Evolutionary conservation across 2,329 filamentous ascomycete genomes (phyloP).

Genomic region (Xylariomycetidae sp.): DNA sequence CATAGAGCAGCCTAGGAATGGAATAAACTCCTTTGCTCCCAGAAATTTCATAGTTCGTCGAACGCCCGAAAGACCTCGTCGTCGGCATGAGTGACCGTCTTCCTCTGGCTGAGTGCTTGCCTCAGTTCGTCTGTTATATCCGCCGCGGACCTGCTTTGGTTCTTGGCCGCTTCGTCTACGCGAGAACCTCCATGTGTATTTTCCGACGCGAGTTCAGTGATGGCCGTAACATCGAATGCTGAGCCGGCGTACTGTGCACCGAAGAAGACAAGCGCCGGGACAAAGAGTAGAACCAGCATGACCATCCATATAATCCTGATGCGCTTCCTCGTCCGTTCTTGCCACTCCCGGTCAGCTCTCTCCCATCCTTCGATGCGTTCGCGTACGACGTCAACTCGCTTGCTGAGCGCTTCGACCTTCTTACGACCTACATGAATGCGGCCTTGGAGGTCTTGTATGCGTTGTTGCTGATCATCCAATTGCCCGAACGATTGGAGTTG

Average conservation of each 20-base stretch:
- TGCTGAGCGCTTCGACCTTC: conserved; percentile 55
- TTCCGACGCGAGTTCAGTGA: conserved; percentile 8
- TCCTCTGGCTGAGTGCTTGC: conserved; percentile 21
- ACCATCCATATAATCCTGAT: conserved; percentile 61
- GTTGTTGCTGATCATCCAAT: conserved; percentile 61
- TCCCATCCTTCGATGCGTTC: conserved; percentile 64
- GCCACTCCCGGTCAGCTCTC: conserved; percentile 60
- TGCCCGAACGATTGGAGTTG: conserved; percentile 58
- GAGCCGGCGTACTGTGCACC: conserved; percentile 29
- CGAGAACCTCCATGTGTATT: conserved; percentile 6
- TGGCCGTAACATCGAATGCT: conserved; percentile 9
- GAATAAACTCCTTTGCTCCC: too few relatives aligned
- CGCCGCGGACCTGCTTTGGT: conserved; percentile 17
- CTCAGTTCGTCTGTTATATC: conserved; percentile 22
- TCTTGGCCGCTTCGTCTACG: conserved; percentile 11
- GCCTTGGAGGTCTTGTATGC: conserved; percentile 56
- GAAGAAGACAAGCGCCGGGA: conserved; percentile 41
- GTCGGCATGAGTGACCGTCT: conserved; percentile 13
- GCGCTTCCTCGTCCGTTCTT: conserved; percentile 60
- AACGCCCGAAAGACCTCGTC: conserved; percentile 25
- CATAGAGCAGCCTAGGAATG: too few relatives aligned
- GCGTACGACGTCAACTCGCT: conserved; percentile 60
- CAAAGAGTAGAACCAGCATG: conserved; percentile 43
- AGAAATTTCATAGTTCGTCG: conserved; percentile 27
- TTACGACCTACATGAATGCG: conserved; percentile 57